A percentile compares a stretch with the other conserved stretches of the same genome.
These are phyloP conservation scores for Lecanosticta acicola DNA, from an alignment of 2,329 filamentous ascomycete genomes.

Conservation along the genomic window DNA sequence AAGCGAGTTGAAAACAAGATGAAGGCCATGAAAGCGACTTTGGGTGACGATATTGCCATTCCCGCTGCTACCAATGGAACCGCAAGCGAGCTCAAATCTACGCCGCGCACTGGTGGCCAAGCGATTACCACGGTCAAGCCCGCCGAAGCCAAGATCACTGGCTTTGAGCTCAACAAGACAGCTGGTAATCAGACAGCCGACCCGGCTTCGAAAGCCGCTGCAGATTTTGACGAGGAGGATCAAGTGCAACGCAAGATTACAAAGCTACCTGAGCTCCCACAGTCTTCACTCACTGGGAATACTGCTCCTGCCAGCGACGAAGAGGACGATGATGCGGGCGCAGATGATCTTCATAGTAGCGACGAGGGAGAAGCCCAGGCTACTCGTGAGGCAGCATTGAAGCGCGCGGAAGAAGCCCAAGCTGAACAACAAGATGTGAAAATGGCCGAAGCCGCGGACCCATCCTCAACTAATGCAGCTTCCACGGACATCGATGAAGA, in stretches of 20 bases:
- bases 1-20: conserved; percentile 61
- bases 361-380: conserved; percentile 86
- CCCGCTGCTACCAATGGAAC: conserved; percentile 38
- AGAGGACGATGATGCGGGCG: conserved; percentile 45
- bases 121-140: conserved; percentile 5
- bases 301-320: conserved; percentile 54
- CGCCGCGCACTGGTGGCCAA: conserved; percentile 30
- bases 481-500: conserved; percentile 57
- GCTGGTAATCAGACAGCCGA: conserved; percentile 49
- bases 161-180: conserved; percentile 74
- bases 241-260: conserved; percentile 80
- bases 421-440: conserved; percentile 44
- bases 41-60: conserved; percentile 52
- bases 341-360: conserved; percentile 69
- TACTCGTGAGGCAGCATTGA: conserved; percentile 72
- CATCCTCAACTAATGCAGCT: conserved; percentile 13
- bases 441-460: conserved; percentile 39
- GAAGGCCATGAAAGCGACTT: conserved; percentile 47
- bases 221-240: conserved; percentile 86
- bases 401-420: conserved; percentile 54
- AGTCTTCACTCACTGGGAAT: conserved; percentile 46
- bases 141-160: conserved; percentile 60
- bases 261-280: conserved; percentile 72
- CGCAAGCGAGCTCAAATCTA: conserved; percentile 33
- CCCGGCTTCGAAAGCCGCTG: conserved; percentile 60